Evolutionary conservation across 176 grass and related monocot species (phyloP).

Genomic region (Bothriochloa decipiens): DNA sequence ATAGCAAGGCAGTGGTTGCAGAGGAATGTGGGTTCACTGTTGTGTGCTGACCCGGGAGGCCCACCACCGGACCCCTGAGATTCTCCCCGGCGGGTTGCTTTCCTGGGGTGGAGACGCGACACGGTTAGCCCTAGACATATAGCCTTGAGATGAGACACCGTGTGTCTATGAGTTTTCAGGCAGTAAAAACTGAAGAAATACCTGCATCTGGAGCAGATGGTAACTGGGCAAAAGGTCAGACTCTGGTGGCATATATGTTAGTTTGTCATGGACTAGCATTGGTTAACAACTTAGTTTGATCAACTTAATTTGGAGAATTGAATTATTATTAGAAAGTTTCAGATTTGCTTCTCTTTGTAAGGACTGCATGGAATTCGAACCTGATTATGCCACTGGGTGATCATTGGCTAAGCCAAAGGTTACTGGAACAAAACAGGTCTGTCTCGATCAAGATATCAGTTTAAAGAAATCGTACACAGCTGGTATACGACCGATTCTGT

Average conservation of each 20-base stretch:
- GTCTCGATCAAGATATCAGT: background rate
- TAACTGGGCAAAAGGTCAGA: background rate
- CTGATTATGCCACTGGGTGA: background rate
- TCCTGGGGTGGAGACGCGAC: slow-evolving; percentile 37
- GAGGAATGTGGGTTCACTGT: slow-evolving; percentile 50
- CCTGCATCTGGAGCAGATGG: slow-evolving; percentile 18
- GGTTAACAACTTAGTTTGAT: background rate
- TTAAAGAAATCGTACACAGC: background rate
- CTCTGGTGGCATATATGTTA: background rate
- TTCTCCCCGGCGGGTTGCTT: slow-evolving; percentile 44
- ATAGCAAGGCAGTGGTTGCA: slow-evolving; percentile 37
- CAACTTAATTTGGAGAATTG: background rate
- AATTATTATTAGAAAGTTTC: background rate
- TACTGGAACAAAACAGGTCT: background rate
- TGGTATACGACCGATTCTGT: too few relatives aligned
- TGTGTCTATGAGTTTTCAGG: background rate
- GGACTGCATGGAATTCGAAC: background rate
- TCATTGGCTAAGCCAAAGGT: background rate
- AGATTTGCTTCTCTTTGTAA: background rate
- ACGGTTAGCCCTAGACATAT: background rate
- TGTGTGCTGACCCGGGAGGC: background rate
- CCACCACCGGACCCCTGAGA: slow-evolving; percentile 39
- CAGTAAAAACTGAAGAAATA: slow-evolving; percentile 32
- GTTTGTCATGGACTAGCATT: background rate
- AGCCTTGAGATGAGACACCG: background rate